phyloP scores from a whole-genome alignment of 495 filamentous ascomycete genomes.

The Parachaetomium inaequale region DNA sequence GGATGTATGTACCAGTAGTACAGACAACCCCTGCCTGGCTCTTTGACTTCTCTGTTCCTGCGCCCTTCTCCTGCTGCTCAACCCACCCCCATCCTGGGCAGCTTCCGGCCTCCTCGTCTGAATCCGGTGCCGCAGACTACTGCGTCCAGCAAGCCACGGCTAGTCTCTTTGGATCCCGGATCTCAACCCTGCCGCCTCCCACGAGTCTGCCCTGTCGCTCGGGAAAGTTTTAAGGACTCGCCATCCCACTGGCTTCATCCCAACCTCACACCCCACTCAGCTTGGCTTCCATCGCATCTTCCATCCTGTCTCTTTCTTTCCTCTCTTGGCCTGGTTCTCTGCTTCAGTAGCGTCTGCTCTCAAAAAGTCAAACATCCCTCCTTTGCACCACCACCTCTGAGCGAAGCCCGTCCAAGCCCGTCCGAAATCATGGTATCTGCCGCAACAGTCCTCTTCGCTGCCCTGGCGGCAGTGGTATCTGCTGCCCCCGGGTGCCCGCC shows the following conservation, averaged over 20 bases:
- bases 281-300: conserved; percentile 8
- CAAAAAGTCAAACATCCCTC: conserved; percentile 1
- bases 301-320: conserved; percentile 1
- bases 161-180: conserved; percentile 1
- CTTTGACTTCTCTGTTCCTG: conserved; percentile 23
- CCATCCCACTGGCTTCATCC: conserved; percentile 10
- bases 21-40: conserved; percentile 19
- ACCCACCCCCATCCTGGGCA: conserved; percentile 12
- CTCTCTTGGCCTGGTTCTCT: background rate
- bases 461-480: conserved; percentile 26
- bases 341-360: background rate
- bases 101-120: conserved; percentile 7
- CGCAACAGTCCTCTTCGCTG: conserved; percentile 24
- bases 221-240: conserved; percentile 20
- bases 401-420: background rate
- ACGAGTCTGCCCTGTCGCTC: conserved; percentile 1
- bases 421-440: conserved; percentile 31
- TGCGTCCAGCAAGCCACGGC: conserved; percentile 7
- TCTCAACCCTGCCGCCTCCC: conserved; percentile 9
- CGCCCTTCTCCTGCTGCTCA: conserved; percentile 17
- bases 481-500: conserved; percentile 22
- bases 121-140: conserved; percentile 2
- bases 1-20: conserved; percentile 17
- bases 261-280: conserved; percentile 6
- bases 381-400: conserved; percentile 20